Conservation (phyloP, 208 protist species). For the Wallacemonas sp. region DNA sequence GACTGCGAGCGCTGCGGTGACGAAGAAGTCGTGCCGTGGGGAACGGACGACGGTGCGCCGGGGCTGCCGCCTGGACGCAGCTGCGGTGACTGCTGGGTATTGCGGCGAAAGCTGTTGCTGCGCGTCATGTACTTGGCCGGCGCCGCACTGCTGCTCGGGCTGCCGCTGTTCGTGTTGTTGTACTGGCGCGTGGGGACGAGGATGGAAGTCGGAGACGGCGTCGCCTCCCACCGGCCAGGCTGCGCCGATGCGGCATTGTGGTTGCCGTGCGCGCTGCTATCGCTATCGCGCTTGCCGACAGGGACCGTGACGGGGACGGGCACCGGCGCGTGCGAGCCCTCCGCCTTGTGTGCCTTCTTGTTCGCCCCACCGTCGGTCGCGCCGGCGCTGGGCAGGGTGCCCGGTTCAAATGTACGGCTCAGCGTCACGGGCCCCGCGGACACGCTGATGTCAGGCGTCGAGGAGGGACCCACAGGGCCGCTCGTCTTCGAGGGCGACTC, state of each 20-base stretch:
- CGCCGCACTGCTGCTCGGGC: not conserved
- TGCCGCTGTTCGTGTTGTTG: not conserved
- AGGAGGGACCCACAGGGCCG: not conserved
- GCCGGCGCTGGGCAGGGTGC: not conserved
- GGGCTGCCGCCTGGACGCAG: too few species aligned
- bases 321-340: too few species aligned
- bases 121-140: slow-evolving; percentile 8
- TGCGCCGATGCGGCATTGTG: not conserved
- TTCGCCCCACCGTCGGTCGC: too few species aligned
- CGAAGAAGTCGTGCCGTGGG: too few species aligned
- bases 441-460: not conserved
- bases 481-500: not conserved
- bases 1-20: too few species aligned
- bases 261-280: not conserved
- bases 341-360: too few species aligned
- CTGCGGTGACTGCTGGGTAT: not conserved
- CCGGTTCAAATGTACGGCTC: not conserved
- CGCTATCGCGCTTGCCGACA: not conserved
- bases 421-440: not conserved
- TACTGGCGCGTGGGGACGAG: slow-evolving; percentile 4
- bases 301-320: not conserved
- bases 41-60: too few species aligned
- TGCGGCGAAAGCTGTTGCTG: slow-evolving; percentile 8
- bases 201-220: slow-evolving; percentile 2
- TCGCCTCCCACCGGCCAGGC: not conserved